A percentile compares a stretch with the other conserved stretches of the same genome.
These are phyloP conservation scores for Diaporthe humulicola DNA, from an alignment of 2,329 filamentous ascomycete genomes.

Conservation along the genomic window DNA sequence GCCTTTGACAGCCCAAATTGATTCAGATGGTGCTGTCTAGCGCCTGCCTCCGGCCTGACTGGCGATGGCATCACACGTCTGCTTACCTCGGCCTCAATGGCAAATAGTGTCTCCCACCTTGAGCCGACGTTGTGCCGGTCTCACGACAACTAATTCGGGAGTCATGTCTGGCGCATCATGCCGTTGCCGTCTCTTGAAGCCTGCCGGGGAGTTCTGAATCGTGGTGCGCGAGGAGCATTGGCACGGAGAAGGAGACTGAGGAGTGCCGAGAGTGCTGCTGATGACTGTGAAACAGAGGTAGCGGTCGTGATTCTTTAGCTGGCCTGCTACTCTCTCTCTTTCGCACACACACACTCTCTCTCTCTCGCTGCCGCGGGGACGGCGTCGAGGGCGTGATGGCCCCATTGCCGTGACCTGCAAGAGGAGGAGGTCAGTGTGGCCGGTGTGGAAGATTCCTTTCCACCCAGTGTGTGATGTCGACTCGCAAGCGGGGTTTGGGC, in stretches of 20 bases:
- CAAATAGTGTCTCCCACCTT: background rate
- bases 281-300: background rate
- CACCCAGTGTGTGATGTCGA: conserved; percentile 26
- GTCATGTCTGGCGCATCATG: background rate
- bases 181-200: background rate
- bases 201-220: background rate
- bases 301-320: background rate
- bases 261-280: background rate
- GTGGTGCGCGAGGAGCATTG: background rate
- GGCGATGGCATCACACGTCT: conserved; percentile 4
- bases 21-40: conserved; percentile 27
- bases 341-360: background rate
- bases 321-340: background rate
- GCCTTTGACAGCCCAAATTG: conserved; percentile 7
- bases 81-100: background rate
- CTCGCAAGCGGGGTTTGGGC: conserved; percentile 27
- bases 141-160: background rate
- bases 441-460: conserved; percentile 10
- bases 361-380: background rate
- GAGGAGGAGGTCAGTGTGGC: conserved; percentile 15
- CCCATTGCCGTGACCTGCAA: conserved; percentile 5
- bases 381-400: conserved; percentile 7
- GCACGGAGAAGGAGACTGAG: background rate
- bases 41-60: background rate
- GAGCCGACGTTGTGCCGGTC: background rate